Evolutionary conservation across 768 basidiomycete species (phyloP).

Genomic region (Naganishia vishniacii): DNA sequence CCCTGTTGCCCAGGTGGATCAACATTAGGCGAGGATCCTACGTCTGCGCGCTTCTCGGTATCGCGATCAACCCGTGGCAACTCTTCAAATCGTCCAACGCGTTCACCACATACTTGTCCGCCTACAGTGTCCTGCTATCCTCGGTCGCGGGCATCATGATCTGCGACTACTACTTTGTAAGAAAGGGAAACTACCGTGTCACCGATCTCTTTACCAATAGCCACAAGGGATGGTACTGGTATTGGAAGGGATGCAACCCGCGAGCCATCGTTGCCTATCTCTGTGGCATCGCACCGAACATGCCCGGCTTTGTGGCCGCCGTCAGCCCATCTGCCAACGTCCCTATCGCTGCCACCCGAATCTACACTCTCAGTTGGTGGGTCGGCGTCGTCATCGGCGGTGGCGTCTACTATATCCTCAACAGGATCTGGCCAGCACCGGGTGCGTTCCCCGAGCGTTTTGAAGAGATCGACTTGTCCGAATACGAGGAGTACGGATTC

Average conservation of each 20-base stretch:
- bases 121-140: conserved; percentile 43
- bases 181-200: conserved; percentile 64
- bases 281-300: conserved; percentile 72
- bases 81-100: conserved; percentile 65
- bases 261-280: conserved; percentile 53
- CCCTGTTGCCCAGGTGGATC: conserved; percentile 69
- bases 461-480: conserved; percentile 56
- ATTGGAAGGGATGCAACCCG: conserved; percentile 68
- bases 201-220: conserved; percentile 62
- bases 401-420: conserved; percentile 60
- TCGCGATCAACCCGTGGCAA: conserved; percentile 52
- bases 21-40: conserved; percentile 82
- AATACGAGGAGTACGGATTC: conserved; percentile 33
- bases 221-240: conserved; percentile 66
- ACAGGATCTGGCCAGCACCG: conserved; percentile 59
- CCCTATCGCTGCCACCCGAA: conserved; percentile 62
- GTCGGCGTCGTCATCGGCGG: conserved; percentile 71
- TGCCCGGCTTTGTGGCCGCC: conserved; percentile 73
- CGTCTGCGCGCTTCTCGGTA: conserved; percentile 46
- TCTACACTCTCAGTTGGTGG: conserved; percentile 59
- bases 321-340: conserved; percentile 51
- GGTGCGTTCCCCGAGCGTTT: conserved; percentile 53
- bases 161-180: conserved; percentile 70
- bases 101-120: conserved; percentile 75
- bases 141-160: conserved; percentile 81